Conservation (phyloP, 306 rosid genomes). For the Amphicarpaea edgeworthii region DNA sequence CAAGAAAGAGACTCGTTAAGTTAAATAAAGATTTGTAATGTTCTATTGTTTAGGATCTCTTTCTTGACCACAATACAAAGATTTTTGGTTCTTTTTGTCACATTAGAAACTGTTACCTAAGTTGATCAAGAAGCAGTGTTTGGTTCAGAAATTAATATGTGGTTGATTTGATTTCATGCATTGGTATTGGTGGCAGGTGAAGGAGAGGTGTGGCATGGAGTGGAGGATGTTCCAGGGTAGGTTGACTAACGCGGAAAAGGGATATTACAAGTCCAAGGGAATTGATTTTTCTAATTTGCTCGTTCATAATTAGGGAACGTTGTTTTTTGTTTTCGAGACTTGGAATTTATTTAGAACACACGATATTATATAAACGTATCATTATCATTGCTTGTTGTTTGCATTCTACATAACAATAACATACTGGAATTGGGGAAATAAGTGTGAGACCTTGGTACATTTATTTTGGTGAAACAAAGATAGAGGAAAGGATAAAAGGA, state of each 20-base stretch:
- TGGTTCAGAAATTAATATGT: no score
- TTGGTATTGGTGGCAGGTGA: conserved; percentile 68
- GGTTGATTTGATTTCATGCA: conserved; percentile 40
- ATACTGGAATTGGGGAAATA: background rate
- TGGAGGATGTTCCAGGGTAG: conserved; percentile 94
- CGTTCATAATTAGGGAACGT: conserved; percentile 49
- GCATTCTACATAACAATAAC: background rate
- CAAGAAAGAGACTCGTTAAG: no score
- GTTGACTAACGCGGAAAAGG: conserved; percentile 76
- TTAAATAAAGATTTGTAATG: no score
- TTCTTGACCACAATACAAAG: background rate
- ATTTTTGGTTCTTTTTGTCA: background rate
- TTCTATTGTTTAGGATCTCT: conserved; percentile 1
- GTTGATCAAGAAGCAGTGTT: background rate
- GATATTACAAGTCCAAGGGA: conserved; percentile 70
- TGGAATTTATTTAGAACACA: no score
- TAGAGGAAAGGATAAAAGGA: background rate
- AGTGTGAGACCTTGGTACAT: conserved; percentile 32
- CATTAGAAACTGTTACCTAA: background rate
- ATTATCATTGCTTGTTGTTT: no score
- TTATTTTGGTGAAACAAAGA: background rate
- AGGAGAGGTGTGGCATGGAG: conserved; percentile 93
- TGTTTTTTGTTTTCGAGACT: conserved; percentile 21
- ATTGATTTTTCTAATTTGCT: conserved; percentile 55
- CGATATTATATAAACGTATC: no score